Base-by-base conservation (phyloP, 2,329 filamentous ascomycete species). In the Colletotrichum salicis region DNA sequence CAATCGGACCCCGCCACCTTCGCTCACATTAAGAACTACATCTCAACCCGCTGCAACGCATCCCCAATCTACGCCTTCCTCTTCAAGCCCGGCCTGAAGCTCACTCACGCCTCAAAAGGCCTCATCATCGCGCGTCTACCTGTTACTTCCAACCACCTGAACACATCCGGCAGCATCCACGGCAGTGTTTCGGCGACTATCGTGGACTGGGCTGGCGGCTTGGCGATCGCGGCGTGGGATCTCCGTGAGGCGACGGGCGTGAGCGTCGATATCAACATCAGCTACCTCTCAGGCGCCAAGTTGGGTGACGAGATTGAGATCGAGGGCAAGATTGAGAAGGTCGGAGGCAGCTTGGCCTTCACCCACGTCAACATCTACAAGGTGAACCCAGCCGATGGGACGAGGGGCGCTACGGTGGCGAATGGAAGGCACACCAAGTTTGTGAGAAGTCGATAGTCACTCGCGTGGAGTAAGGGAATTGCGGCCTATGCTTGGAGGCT, bases 181-280 rank as follows among this genome's bases (percentile, higher is more conserved):
- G 93, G 93, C 74, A 90, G 91, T 60, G 92, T 93, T 4, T 91
- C 90, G 33, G 92, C 92, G 0, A 89, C 92, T 0, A 86, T 95
- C 24, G 87, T 93, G 58, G 93, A 95, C 83, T 94, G 92, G 88
- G 87, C 89, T 6, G 93, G 92, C 52, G 92, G 92, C 37, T 86
- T 94, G 81, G 91, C 92, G 27, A 92, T 95, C 76, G 89, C 91
- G 4, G 87, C 89, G 0, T 89, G 86, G 82, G 92, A 93, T 74
- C 80, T 91, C 70, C 81, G 86, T 31, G 84, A 86, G 35, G 87
- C 86, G 76, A 92, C 91, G 4, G 92, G 93, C 58, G 92, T 93
- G 41, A 92, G 90, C 74, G 87, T 91, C 45, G 93, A 95, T 79
- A 94, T 95, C 78, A 92, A 94, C 81, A 87, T 94, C 73, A 90